Base-by-base conservation (phyloP, 352 stramenopile genomes). In the Phytophthora ohioensis region DNA sequence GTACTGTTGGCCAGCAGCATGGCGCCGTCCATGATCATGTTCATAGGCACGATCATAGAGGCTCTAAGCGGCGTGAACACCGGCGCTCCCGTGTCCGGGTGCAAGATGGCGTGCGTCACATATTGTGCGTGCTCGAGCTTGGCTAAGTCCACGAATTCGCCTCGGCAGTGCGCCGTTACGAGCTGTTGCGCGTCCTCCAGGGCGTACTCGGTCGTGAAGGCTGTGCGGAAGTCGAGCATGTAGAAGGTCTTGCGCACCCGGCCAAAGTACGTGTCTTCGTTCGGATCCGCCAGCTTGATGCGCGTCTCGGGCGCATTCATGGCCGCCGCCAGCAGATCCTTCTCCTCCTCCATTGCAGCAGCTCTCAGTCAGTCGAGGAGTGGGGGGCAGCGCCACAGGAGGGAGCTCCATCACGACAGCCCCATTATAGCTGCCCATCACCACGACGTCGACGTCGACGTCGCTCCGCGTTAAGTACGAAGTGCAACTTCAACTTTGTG, bases 41-140 rank as follows among this genome's bases (percentile, higher is more conserved):
- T 94, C 84, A 95, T 94, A 32, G 87, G 87, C 35, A 96, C 87
- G 71, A 94, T 94, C 84, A 93, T 95, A 65, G 86, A 94, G 39
- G 91, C 85, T 30, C 90, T 84, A 47, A 96, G 72, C 48, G 86
- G 88, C 57, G 77, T 81, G 43, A 93, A 69, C 61, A 95, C 86
- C 3, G 84, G 66, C 32, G 80, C 59, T 35, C 76, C 79, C 6
- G 88, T 95, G 77, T 95, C 88, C 1, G 88, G 88, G 56, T 95
- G 88, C 34, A 95, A 55, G 53, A 92, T 87, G 41, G 84, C 84
- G 67, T 85, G 75, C 64, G 81, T 93, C 74, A 93, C 86, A 64
- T 90, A 79, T 39, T 84, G 63, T 15, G 88, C 88, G 43, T 85
- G 69, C 47, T 78, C 76, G 42, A 87, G 80, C 62, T 75, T 69